Evolutionary conservation across 768 basidiomycete species (phyloP), one percentile per base, ranked within the genome.

Genomic region (Mycena latifolia): DNA sequence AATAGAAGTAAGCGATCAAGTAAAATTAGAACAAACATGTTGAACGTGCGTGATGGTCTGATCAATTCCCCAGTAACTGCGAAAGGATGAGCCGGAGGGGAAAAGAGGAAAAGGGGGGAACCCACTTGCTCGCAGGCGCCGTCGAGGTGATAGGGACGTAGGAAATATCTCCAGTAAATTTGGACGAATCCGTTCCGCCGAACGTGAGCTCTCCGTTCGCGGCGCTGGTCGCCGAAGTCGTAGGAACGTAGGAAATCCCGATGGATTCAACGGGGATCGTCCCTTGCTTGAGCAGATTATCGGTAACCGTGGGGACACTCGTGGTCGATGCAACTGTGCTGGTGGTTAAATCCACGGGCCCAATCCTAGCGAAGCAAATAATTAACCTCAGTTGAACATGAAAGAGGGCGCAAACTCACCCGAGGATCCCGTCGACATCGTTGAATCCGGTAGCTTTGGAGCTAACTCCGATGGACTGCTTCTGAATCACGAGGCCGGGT

Each of bases 161-260:
- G 56, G 71, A 74, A 60, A 85, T 69, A 3, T 73, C 56, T 3
- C 81, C 77, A 20, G 72, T 78, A 58, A 72, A 85, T 84, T 84
- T 87, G 55, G 76, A 71, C 5, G 66, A 66, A 67, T 89, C 88
- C n/a, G 80, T 76, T 9, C 81, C 81, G 52, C 88, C 88, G 63
- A 89, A 87, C 9, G 79, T 82, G 25, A 90, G 77, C 71, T 88
- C 86, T 52, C 88, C 88, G 66, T 89, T 88, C 33, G 77, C 69
- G 14, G 75, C 73, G 10, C 69, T 62, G 14, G 70, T 62, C 4
- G 69, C 48, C 11, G 70, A 55, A 1, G 84, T 84, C 5, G 85
- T 83, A 17, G 87, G 88, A 61, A 79, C 73, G 69, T 83, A 89
- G 55, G 79, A 88, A 71, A 88, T 85, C 6, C 85, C 86, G 59